phyloP scores from a whole-genome alignment of 805 yeast genomes.

The Maudiozyma turicensis region DNA sequence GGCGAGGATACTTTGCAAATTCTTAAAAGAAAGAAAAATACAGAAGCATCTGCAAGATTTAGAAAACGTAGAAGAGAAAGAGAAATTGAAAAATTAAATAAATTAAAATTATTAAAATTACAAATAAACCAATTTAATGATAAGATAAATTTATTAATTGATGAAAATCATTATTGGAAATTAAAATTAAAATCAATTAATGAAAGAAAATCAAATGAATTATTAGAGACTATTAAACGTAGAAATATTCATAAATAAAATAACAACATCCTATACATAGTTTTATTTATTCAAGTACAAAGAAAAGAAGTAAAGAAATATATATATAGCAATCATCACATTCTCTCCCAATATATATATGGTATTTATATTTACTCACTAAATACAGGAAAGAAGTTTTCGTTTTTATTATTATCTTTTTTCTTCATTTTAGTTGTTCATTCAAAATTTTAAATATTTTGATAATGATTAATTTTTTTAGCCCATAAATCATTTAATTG shows the following conservation, averaged over 20 bases:
- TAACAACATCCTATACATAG: not conserved
- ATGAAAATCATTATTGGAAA: conserved; percentile 27
- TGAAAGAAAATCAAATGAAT: conserved; percentile 20
- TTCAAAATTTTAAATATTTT: not conserved
- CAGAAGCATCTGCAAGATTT: conserved; percentile 92
- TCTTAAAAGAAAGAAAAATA: conserved; percentile 67
- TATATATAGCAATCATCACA: not conserved
- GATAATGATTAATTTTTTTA: conserved; percentile 23
- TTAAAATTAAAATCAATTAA: conserved; percentile 18
- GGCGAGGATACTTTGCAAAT: not conserved
- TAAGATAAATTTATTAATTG: conserved; percentile 15
- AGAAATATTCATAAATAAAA: not conserved
- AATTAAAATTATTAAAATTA: conserved; percentile 13
- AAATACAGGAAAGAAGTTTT: too few species aligned
- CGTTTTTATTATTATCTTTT: not conserved
- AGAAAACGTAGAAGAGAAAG: conserved; percentile 40
- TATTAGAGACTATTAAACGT: conserved; percentile 19
- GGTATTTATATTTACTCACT: too few species aligned
- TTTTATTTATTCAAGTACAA: too few species aligned
- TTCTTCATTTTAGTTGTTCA: not conserved
- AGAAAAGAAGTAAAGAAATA: too few species aligned
- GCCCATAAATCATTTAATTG: conserved; percentile 25
- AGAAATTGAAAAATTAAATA: conserved; percentile 15
- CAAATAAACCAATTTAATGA: conserved; percentile 16
- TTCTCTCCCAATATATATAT: too few species aligned